Evolutionary conservation across 345 rosid species (phyloP).

Genomic region (Acer campestre): DNA sequence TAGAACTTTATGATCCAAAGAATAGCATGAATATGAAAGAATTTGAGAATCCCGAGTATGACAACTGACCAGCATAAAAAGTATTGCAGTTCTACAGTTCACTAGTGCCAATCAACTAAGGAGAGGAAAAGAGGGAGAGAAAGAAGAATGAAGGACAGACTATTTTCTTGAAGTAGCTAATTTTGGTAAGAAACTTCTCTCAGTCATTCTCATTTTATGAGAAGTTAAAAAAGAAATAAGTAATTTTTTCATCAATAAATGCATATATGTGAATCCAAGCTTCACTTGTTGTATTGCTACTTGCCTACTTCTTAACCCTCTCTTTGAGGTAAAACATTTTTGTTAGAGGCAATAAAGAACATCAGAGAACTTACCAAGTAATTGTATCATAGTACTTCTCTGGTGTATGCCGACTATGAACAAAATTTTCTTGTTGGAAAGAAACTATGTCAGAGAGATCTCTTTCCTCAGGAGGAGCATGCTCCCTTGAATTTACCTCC

Average conservation of each 20-base stretch:
- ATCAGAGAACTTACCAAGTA: conserved; percentile 55
- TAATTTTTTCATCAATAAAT: background rate
- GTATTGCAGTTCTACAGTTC: background rate
- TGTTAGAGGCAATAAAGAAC: conserved; percentile 5
- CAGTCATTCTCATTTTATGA: background rate
- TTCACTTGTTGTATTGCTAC: background rate
- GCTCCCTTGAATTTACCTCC: conserved; percentile 22
- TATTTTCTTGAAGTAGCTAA: background rate
- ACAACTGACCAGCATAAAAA: background rate
- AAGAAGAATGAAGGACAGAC: background rate
- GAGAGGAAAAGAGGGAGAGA: background rate
- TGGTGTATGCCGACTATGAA: conserved; percentile 36
- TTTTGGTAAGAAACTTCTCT: background rate
- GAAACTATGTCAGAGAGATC: conserved; percentile 62
- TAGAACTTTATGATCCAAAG: conserved; percentile 1
- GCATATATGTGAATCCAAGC: background rate
- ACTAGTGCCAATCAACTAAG: background rate
- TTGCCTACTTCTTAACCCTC: background rate
- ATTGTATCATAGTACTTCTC: conserved; percentile 72
- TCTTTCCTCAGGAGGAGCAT: conserved; percentile 29
- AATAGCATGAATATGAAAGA: background rate
- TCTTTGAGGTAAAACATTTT: background rate
- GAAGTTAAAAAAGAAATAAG: background rate
- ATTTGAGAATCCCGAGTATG: background rate
- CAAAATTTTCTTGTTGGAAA: conserved; percentile 79